Percentiles rank a stretch among this genome's conserved stretches.
Evolutionary conservation across 2,329 filamentous ascomycete species (phyloP).

Genomic region (Botrytis tulipae): DNA sequence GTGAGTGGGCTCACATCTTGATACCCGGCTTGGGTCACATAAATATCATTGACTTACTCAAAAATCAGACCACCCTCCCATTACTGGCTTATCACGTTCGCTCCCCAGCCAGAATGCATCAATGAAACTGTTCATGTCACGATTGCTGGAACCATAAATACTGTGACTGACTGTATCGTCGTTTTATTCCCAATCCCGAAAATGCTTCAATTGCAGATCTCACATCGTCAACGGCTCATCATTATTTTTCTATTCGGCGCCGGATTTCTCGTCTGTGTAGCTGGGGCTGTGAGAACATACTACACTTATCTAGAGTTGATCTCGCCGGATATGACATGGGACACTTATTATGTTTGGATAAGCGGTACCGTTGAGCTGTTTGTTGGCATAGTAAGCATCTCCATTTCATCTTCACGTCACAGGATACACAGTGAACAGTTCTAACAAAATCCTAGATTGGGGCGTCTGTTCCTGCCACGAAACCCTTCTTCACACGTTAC

Average conservation of each 20-base stretch:
- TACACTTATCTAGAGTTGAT: slow-evolving; percentile 36
- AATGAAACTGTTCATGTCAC: slow-evolving; percentile 51
- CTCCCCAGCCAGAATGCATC: slow-evolving; percentile 43
- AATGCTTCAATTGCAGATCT: slow-evolving; percentile 46
- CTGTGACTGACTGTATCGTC: slow-evolving; percentile 54
- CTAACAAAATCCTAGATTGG: slow-evolving; percentile 39
- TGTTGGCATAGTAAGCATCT: slow-evolving; percentile 43
- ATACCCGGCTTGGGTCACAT: background rate
- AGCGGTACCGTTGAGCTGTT: slow-evolving; percentile 42
- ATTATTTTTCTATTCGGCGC: slow-evolving; percentile 49
- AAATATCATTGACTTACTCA: background rate
- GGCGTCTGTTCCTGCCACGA: slow-evolving; percentile 45
- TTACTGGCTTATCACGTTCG: slow-evolving; percentile 40
- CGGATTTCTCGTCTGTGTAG: slow-evolving; percentile 46
- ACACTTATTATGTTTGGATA: slow-evolving; percentile 39
- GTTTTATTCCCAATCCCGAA: slow-evolving; percentile 50
- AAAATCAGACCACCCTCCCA: slow-evolving; percentile 39
- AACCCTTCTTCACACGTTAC: slow-evolving; percentile 44
- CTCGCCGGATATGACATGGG: slow-evolving; percentile 40
- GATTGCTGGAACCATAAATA: slow-evolving; percentile 56
- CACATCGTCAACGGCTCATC: slow-evolving; percentile 46
- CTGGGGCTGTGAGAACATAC: slow-evolving; percentile 41
- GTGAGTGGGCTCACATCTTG: slow-evolving; percentile 34
- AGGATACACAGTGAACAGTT: background rate
- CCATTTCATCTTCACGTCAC: background rate